Conservation (phyloP, 139 green algal genomes). For the Haematococcus sp. region DNA sequence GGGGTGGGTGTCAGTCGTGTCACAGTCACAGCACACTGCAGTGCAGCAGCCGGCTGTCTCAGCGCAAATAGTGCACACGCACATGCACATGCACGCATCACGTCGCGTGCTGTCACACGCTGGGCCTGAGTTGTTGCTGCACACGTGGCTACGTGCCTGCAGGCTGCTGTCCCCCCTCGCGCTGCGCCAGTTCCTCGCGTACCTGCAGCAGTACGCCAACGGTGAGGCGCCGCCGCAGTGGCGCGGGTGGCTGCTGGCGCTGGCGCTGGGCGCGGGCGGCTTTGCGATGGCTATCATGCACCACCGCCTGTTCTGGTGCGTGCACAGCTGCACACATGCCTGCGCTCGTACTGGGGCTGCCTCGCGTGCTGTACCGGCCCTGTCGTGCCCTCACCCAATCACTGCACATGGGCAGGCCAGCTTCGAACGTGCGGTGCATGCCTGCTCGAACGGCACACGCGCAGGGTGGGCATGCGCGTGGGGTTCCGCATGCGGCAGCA, state of each 20-base stretch:
- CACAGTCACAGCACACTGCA: no score
- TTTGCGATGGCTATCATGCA: conserved; percentile 63
- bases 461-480: conserved; percentile 67
- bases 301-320: conserved; percentile 79
- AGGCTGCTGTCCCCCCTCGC: conserved; percentile 65
- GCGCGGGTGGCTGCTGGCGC: conserved; percentile 72
- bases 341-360: no score
- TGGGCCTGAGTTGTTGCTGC: no score
- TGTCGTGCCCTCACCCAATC: no score
- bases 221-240: conserved; percentile 27
- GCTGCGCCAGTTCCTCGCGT: conserved; percentile 69
- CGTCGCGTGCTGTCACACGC: no score
- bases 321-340: background rate
- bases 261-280: conserved; percentile 43
- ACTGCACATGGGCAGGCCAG: no score
- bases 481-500: conserved; percentile 67
- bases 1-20: no score
- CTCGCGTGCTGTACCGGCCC: no score
- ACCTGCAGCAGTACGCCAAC: conserved; percentile 45
- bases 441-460: background rate
- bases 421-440: background rate
- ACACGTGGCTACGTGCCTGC: conserved; percentile 3
- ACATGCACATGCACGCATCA: no score
- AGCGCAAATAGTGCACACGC: no score
- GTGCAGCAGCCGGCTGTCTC: no score